Evolutionary conservation across 768 basidiomycete species (phyloP), one percentile per base, ranked within the genome.

Genomic region (Astraeus odoratus): DNA sequence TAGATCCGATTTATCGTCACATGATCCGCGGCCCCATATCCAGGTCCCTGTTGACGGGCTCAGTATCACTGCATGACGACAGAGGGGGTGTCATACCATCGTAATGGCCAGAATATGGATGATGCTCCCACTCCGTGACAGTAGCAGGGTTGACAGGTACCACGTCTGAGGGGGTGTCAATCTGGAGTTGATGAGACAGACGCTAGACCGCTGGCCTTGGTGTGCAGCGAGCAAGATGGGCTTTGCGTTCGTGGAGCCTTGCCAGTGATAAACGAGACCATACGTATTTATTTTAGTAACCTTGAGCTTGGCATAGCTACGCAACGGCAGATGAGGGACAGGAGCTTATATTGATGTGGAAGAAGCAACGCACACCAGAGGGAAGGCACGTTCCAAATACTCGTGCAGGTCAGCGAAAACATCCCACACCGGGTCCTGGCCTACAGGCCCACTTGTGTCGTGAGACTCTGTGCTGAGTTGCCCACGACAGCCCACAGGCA

Each of bases 1-100:
- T 24, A 83, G 57, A 10, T 75, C 77, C 38, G 73, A 73, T 67
- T 90, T 89, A 65, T 87, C 84, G 55, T 91, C 87, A 3, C 67
- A 68, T 39, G 75, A 72, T 27, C 88, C 88, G 8, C 88, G 72
- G 6, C 88, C 88, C 85, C 86, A 89, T 15, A 91, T 70, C 48
- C 70, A 74, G 42, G 75, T 65, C n/a, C 74, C 76, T 67, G 42
- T n/a, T 10, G 5, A 36, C 15, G 26, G 6, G 4, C 8, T 27
- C 16, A 39, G 18, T 9, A 2, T 26, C 15, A 29, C 15, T 5
- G 29, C 6, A 19, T 34, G 5, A 23, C 6, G 3, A 18, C 10
- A 27, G 18, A 20, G 48, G 2, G 15, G 22, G 20, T 10, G 16
- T 22, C 41, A 10, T 36, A 72, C 76, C 76, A 48, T 80, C 77